Evolutionary conservation across 306 rosid genomes (phyloP).

Genomic region (Cicer pinnatifidum): DNA sequence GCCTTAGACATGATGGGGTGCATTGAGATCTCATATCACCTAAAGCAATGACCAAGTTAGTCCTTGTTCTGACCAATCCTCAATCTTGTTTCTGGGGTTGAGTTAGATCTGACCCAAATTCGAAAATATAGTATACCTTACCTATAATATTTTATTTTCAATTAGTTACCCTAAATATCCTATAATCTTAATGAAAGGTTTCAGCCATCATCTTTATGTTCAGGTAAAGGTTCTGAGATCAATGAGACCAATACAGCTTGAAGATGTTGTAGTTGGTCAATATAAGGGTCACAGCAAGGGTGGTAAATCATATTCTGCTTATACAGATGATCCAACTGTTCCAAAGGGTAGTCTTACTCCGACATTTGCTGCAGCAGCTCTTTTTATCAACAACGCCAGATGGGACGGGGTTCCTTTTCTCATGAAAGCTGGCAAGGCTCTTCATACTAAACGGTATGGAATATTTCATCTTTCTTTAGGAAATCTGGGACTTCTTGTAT

Average conservation of each 20-base stretch:
- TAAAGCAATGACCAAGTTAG: neutral
- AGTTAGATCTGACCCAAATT: neutral
- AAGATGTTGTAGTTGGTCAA: slow-evolving; percentile 91
- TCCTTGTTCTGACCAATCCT: neutral
- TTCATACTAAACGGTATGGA: slow-evolving; percentile 76
- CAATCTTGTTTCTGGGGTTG: neutral
- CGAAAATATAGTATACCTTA: neutral
- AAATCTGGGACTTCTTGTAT: neutral
- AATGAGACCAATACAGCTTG: slow-evolving; percentile 77
- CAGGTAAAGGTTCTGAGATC: slow-evolving; percentile 97
- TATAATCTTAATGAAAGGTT: slow-evolving; percentile 33
- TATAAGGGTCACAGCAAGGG: slow-evolving; percentile 88
- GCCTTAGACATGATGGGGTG: neutral
- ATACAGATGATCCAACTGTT: slow-evolving; percentile 81
- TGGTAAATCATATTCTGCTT: slow-evolving; percentile 73
- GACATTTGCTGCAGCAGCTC: slow-evolving; percentile 95
- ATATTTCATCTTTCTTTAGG: slow-evolving; percentile 18
- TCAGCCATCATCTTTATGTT: slow-evolving; percentile 36
- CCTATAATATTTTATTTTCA: slow-evolving; percentile 5
- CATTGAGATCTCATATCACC: neutral
- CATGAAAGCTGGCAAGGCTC: slow-evolving; percentile 99
- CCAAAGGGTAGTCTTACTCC: slow-evolving; percentile 87
- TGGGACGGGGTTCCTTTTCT: slow-evolving; percentile 99
- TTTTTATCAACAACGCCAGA: slow-evolving; percentile 88
- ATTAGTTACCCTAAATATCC: slow-evolving; percentile 28